These are phyloP conservation scores for Annulohypoxylon stygium DNA, from an alignment of 495 filamentous ascomycete genomes.

Conservation along the genomic window DNA sequence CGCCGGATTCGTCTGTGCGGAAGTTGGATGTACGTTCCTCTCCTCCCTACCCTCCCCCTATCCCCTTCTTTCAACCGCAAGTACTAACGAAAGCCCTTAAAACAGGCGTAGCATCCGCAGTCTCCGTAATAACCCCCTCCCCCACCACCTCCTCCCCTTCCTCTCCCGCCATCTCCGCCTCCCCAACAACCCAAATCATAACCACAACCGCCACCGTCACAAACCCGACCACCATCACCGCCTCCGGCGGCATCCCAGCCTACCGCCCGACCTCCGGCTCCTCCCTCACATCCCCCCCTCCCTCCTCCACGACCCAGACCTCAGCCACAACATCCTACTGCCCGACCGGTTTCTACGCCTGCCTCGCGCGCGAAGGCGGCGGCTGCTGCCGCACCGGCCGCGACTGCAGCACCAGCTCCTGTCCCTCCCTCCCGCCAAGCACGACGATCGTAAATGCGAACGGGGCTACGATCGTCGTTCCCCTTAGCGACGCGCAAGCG, in stretches of 20 bases:
- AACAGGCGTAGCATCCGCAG: constrained; percentile 54
- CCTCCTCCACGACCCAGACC: constrained; percentile 18
- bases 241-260: constrained; percentile 54
- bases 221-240: constrained; percentile 42
- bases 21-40: constrained; percentile 78
- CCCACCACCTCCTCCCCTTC: no score
- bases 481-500: constrained; percentile 59
- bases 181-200: constrained; percentile 50
- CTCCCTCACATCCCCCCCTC: constrained; percentile 1
- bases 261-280: constrained; percentile 43
- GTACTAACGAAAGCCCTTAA: constrained; percentile 13
- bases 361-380: constrained; percentile 63
- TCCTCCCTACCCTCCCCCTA: neutral
- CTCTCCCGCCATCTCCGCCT: constrained; percentile 27
- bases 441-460: constrained; percentile 72
- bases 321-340: constrained; percentile 60
- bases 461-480: constrained; percentile 76
- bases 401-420: constrained; percentile 73
- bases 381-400: constrained; percentile 81
- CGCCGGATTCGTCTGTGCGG: constrained; percentile 80
- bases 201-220: constrained; percentile 57
- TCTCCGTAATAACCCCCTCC: constrained; percentile 59
- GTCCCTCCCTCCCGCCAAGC: constrained; percentile 65
- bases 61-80: neutral
- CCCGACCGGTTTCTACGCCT: constrained; percentile 69